phyloP scores from a whole-genome alignment of 345 rosid genomes.

The Syzygium aqueum region DNA sequence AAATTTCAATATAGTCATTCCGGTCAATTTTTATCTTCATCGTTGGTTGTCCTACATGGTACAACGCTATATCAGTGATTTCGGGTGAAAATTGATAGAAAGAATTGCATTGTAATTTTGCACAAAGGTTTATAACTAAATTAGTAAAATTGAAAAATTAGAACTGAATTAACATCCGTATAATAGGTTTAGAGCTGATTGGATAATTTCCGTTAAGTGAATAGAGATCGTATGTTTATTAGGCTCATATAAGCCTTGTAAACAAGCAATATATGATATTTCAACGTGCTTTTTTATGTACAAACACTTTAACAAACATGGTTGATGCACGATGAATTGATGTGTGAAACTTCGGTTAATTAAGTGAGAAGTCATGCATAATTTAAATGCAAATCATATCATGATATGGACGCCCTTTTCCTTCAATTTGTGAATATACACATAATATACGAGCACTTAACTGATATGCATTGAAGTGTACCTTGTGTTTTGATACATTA shows the following conservation, averaged over 20 bases:
- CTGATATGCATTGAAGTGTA: not conserved
- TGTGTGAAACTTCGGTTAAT: not conserved
- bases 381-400: not conserved
- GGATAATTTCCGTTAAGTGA: not conserved
- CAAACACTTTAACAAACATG: not conserved
- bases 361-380: not conserved
- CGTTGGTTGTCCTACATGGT: not conserved
- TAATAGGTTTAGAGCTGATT: not conserved
- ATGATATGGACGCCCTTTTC: not conserved
- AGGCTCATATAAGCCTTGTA: not conserved
- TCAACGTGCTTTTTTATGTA: not conserved
- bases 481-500: not conserved
- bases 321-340: not conserved
- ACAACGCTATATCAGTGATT: not conserved
- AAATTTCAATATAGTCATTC: not conserved
- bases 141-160: too few species aligned
- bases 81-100: not conserved
- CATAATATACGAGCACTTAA: not conserved
- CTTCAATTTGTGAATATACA: not conserved
- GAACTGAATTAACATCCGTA: too few species aligned
- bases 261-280: not conserved
- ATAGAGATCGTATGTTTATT: not conserved
- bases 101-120: not conserved
- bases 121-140: not conserved
- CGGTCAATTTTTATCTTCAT: not conserved